Percentiles rank a stretch among this genome's conserved stretches.
These are phyloP conservation scores for Podila clonocystis DNA, from an alignment of 192 early-diverging fungal species.

Conservation along the genomic window DNA sequence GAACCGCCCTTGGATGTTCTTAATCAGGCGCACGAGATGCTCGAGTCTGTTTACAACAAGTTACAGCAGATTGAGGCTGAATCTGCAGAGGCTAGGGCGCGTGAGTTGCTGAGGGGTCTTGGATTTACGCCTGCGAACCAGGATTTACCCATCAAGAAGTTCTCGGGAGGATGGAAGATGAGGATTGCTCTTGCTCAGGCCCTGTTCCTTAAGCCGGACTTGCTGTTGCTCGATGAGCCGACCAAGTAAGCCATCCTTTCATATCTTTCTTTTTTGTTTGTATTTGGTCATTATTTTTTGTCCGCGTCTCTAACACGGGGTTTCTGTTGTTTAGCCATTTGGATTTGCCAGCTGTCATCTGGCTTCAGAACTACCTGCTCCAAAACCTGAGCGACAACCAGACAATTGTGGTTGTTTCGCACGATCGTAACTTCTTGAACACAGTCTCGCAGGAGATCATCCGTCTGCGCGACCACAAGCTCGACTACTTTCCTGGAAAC, in stretches of 20 bases:
- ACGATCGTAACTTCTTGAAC: constrained; percentile 90
- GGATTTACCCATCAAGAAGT: constrained; percentile 69
- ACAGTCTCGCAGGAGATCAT: constrained; percentile 81
- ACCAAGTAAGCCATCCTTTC: constrained; percentile 54
- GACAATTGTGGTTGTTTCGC: constrained; percentile 87
- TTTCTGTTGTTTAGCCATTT: too few species aligned
- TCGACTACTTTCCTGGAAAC: constrained; percentile 85
- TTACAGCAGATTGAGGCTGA: constrained; percentile 69
- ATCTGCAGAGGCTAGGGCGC: constrained; percentile 71
- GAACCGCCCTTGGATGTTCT: constrained; percentile 59
- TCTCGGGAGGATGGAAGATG: constrained; percentile 93
- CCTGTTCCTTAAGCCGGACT: constrained; percentile 81
- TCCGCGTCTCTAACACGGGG: too few species aligned
- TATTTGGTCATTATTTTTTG: too few species aligned
- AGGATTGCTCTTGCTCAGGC: constrained; percentile 86
- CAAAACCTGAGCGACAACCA: too few species aligned
- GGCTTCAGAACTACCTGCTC: too few species aligned
- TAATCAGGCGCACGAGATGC: constrained; percentile 65
- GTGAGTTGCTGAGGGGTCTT: constrained; percentile 77
- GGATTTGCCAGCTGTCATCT: too few species aligned
- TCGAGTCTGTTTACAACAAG: constrained; percentile 65
- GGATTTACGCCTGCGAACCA: constrained; percentile 75
- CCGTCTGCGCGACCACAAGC: constrained; percentile 73
- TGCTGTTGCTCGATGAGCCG: constrained; percentile 90
- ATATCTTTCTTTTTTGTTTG: too few species aligned